Evolutionary conservation across 345 rosid species (phyloP).

Genomic region (Excoecaria cochinchinensis): DNA sequence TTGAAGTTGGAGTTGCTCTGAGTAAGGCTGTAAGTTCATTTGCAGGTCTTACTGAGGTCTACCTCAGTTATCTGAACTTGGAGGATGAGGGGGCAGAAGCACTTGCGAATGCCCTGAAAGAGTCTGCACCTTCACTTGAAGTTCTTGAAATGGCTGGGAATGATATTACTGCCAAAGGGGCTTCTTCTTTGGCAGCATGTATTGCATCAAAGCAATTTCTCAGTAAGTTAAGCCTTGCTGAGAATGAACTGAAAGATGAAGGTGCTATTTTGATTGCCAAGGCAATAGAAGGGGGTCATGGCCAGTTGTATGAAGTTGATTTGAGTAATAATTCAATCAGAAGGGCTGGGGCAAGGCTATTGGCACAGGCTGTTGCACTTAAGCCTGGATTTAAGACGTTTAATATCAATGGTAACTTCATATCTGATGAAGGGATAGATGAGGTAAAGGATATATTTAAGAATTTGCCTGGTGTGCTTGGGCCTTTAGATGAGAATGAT

Average conservation of each 20-base stretch:
- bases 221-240: conserved; percentile 68
- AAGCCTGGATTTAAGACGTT: conserved; percentile 31
- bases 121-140: conserved; percentile 63
- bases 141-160: conserved; percentile 94
- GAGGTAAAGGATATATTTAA: conserved; percentile 33
- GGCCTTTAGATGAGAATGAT: conserved; percentile 35
- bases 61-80: conserved; percentile 80
- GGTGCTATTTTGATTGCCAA: conserved; percentile 52
- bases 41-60: conserved; percentile 60
- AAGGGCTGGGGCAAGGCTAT: conserved; percentile 34
- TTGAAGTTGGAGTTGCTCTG: conserved; percentile 68
- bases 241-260: conserved; percentile 87
- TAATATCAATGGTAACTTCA: conserved; percentile 33
- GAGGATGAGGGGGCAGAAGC: conserved; percentile 80
- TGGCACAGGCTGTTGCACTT: conserved; percentile 28
- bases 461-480: conserved; percentile 26
- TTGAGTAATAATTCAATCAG: conserved; percentile 30
- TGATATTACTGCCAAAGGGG: conserved; percentile 71
- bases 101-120: conserved; percentile 62
- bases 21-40: conserved; percentile 59
- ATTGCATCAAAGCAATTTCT: conserved; percentile 55
- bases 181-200: conserved; percentile 62
- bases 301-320: conserved; percentile 36
- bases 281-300: conserved; percentile 30
- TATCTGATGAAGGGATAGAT: conserved; percentile 39